phyloP scores from a whole-genome alignment of 768 basidiomycete species.

The Lentinula detonsa region DNA sequence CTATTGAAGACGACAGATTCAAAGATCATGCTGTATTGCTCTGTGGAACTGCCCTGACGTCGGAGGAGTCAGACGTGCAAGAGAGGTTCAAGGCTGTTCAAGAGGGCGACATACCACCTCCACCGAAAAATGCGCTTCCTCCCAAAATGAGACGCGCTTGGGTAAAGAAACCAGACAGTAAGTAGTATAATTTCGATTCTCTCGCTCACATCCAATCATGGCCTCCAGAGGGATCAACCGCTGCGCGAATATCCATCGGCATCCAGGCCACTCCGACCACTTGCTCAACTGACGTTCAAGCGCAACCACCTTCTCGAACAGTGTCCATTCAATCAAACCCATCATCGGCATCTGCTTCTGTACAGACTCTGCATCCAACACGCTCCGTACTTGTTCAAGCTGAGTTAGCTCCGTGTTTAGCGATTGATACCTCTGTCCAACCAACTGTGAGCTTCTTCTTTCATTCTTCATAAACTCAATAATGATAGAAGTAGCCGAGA shows the following conservation, averaged over 20 bases:
- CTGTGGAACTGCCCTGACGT: constrained; percentile 40
- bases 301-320: constrained; percentile 26
- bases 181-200: constrained; percentile 14
- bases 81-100: constrained; percentile 33
- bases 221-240: background rate
- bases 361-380: constrained; percentile 15
- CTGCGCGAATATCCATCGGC: constrained; percentile 31
- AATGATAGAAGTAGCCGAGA: constrained; percentile 8
- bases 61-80: constrained; percentile 32
- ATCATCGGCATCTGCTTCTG: constrained; percentile 11
- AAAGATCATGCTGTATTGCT: constrained; percentile 54
- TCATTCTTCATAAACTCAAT: background rate
- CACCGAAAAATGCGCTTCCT: constrained; percentile 35
- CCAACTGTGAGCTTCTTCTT: background rate
- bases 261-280: constrained; percentile 35
- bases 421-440: constrained; percentile 10
- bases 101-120: constrained; percentile 22
- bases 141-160: constrained; percentile 64
- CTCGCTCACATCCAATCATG: background rate
- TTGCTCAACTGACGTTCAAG: constrained; percentile 28
- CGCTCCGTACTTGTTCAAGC: constrained; percentile 17
- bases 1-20: constrained; percentile 48
- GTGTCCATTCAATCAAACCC: constrained; percentile 30
- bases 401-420: constrained; percentile 5
- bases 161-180: constrained; percentile 44